phyloP scores from a whole-genome alignment of 208 protist species.

The Borovskyia barvae region DNA sequence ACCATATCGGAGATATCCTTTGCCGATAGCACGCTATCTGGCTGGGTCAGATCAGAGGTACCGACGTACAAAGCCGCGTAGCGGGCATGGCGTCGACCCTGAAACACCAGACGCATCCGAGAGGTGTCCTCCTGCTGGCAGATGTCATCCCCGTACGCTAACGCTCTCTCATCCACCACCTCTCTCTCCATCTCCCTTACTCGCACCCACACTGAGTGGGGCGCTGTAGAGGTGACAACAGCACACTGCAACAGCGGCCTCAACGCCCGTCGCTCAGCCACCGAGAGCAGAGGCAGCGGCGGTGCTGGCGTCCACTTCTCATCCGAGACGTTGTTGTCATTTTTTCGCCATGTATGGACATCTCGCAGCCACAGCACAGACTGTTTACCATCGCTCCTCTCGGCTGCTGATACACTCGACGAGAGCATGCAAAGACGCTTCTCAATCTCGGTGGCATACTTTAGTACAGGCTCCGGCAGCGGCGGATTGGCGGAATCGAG shows the following conservation, averaged over 20 bases:
- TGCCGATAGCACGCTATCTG: background rate
- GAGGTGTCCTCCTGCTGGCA: background rate
- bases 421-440: conserved; percentile 1
- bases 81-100: conserved; percentile 1
- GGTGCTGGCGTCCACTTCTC: background rate
- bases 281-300: background rate
- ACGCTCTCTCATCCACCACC: background rate
- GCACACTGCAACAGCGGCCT: conserved; percentile 24
- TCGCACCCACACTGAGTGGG: conserved; percentile 15
- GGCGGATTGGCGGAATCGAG: background rate
- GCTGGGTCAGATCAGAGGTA: background rate
- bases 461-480: conserved; percentile 5
- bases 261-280: background rate
- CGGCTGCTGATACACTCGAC: background rate
- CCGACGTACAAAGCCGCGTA: conserved; percentile 12
- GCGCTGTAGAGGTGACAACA: conserved; percentile 9
- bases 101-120: conserved; percentile 8
- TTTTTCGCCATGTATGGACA: too few relatives aligned
- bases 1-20: conserved; percentile 11
- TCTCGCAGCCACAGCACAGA: conserved; percentile 2
- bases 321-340: too few relatives aligned
- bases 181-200: background rate
- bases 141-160: background rate
- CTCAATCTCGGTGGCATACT: conserved; percentile 9
- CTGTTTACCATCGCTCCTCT: background rate